phyloP scores from a whole-genome alignment of 202 grass and related monocot genomes.

The Panicum hallii region DNA sequence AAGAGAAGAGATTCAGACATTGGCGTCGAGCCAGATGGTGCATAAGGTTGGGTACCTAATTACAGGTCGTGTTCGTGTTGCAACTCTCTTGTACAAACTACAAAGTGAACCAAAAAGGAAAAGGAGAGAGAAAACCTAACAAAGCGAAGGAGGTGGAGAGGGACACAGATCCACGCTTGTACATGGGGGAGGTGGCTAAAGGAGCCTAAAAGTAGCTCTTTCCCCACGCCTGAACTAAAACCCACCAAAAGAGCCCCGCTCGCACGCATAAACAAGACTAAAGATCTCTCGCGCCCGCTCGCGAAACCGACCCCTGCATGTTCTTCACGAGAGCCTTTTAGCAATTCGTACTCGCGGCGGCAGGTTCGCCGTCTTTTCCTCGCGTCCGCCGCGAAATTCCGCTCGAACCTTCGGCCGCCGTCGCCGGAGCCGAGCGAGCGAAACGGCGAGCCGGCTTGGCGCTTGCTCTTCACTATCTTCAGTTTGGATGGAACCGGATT shows the following conservation, averaged over 20 bases:
- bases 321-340: slow-evolving; percentile 32
- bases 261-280: slow-evolving; percentile 29
- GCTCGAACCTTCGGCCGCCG: slow-evolving; percentile 34
- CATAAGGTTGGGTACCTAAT: slow-evolving; percentile 30
- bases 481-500: too few relatives aligned
- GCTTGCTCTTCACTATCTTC: too few relatives aligned
- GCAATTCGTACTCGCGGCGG: slow-evolving; percentile 18
- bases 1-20: neutral
- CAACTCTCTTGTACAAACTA: slow-evolving; percentile 40
- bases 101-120: slow-evolving; percentile 7
- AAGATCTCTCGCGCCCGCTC: slow-evolving; percentile 1
- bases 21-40: neutral
- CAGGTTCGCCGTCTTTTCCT: slow-evolving; percentile 27
- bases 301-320: slow-evolving; percentile 21
- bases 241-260: slow-evolving; percentile 1
- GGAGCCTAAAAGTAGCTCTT: slow-evolving; percentile 68
- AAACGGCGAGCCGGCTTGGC: neutral
- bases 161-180: slow-evolving; percentile 47
- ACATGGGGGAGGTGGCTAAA: slow-evolving; percentile 56
- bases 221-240: slow-evolving; percentile 46
- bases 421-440: neutral
- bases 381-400: slow-evolving; percentile 27
- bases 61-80: slow-evolving; percentile 44
- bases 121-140: neutral
- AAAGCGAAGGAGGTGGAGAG: neutral